Evolutionary conservation across 768 basidiomycete genomes (phyloP), one percentile per base, ranked within the genome.

Genomic region (Phylloporus sp.): DNA sequence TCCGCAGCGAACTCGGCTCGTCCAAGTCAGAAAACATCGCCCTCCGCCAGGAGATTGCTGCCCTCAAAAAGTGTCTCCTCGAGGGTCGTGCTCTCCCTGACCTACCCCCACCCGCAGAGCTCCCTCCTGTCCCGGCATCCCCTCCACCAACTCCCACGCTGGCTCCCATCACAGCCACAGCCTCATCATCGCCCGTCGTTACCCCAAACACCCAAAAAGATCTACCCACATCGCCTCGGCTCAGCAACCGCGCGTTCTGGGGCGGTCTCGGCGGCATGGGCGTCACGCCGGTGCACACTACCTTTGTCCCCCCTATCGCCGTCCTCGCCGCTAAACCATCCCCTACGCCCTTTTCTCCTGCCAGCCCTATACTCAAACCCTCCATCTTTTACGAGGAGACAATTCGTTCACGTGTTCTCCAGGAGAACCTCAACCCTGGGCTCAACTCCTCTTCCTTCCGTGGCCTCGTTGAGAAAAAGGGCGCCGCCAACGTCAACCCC

Each of bases 11-110:
- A 65, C 81, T 97, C 18, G 88, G 88, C 32, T 80, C 80, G 1
- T 84, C 84, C 22, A 80, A 81, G 65, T 82, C 80, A 2, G 94
- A 97, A 73, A 95, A 95, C 65, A 69, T 79, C 16, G 93, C 91
- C 5, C 75, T 97, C 26, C 78, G 88, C 0, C 82, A 88, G 59
- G 90, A 91, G 69, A 84, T 92, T 45, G 70, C 77, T 0, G 74
- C 83, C 4, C 77, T 92, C 60, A 91, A 92, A 72, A 82, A 79
- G 48, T 80, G 84, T 23, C 78, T 92, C 34, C 76, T 92, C 35
- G 82, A 85, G 5, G 82, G 85, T 10, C 81, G 88, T 41, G 80
- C 72, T 22, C 64, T 72, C 5, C 72, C 72, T 8, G 66, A 72
- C 50, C 72, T 79, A 41, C 80, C 78, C 6, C 67, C 84, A 20